phyloP scores from a whole-genome alignment of 768 basidiomycete species.

The Leccinum rimulosum region DNA sequence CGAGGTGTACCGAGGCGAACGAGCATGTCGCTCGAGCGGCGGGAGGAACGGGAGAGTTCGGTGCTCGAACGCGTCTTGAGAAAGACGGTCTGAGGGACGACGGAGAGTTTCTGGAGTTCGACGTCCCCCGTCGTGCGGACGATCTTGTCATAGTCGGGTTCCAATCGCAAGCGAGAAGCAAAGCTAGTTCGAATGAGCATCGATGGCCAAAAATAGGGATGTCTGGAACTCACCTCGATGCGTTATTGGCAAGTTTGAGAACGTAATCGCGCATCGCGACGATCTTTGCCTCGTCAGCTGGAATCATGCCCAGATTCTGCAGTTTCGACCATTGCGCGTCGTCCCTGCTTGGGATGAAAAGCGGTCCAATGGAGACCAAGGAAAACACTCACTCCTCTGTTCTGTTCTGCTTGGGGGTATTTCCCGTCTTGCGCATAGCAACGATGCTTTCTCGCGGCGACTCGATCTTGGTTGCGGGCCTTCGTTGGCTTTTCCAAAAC shows the following conservation, averaged over 20 bases:
- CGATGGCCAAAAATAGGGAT: background rate
- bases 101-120: constrained; percentile 82
- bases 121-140: constrained; percentile 65
- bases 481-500: constrained; percentile 70
- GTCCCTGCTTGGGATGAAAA: constrained; percentile 50
- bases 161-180: constrained; percentile 57
- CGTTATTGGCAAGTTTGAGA: constrained; percentile 75
- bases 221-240: constrained; percentile 55
- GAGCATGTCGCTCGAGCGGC: constrained; percentile 40
- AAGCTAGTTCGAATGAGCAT: constrained; percentile 48
- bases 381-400: constrained; percentile 73
- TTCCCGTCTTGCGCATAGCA: constrained; percentile 54
- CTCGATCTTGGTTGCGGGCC: constrained; percentile 49
- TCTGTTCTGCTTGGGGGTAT: constrained; percentile 44
- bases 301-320: constrained; percentile 84
- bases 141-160: constrained; percentile 60
- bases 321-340: constrained; percentile 72
- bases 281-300: constrained; percentile 80
- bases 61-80: constrained; percentile 48
- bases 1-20: constrained; percentile 52
- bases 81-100: constrained; percentile 91
- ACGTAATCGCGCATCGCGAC: constrained; percentile 88
- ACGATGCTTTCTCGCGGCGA: constrained; percentile 72
- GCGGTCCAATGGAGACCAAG: background rate
- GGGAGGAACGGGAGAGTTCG: constrained; percentile 41